A percentile compares a stretch with the other conserved stretches of the same genome.
Conservation (phyloP, 176 grass and related monocot genomes). For the Lolium rigidum region DNA sequence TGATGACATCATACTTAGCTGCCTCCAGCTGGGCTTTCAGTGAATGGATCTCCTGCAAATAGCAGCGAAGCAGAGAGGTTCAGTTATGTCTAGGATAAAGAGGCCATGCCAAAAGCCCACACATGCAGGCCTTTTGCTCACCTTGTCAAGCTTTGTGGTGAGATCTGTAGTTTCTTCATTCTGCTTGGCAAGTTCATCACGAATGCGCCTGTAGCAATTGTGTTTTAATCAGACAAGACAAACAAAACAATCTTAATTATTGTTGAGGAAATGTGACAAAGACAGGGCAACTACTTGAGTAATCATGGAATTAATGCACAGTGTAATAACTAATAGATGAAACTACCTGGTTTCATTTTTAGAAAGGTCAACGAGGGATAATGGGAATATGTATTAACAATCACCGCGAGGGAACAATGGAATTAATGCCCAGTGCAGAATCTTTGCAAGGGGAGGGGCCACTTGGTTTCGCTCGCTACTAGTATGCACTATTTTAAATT, state of each 20-base stretch:
- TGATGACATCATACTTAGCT: conserved; percentile 98
- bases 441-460: not conserved
- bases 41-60: conserved; percentile 83
- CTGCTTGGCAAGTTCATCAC: conserved; percentile 92
- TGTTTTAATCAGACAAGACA: conserved; percentile 28
- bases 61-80: not conserved
- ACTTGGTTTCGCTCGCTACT: not conserved
- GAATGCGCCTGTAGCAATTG: conserved; percentile 67
- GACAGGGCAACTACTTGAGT: not conserved
- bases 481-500: not conserved
- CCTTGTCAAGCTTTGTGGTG: conserved; percentile 89
- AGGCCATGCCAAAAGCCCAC: not conserved
- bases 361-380: not conserved
- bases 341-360: not conserved
- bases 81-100: not conserved
- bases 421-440: not conserved
- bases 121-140: conserved; percentile 40
- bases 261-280: not conserved
- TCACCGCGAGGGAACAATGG: not conserved
- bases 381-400: not conserved
- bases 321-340: conserved; percentile 6
- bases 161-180: conserved; percentile 78
- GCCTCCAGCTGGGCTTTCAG: conserved; percentile 82
- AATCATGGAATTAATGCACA: not conserved
- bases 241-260: not conserved